phyloP scores from a whole-genome alignment of 2,329 filamentous ascomycete genomes.

The Scedosporium minutisporum region DNA sequence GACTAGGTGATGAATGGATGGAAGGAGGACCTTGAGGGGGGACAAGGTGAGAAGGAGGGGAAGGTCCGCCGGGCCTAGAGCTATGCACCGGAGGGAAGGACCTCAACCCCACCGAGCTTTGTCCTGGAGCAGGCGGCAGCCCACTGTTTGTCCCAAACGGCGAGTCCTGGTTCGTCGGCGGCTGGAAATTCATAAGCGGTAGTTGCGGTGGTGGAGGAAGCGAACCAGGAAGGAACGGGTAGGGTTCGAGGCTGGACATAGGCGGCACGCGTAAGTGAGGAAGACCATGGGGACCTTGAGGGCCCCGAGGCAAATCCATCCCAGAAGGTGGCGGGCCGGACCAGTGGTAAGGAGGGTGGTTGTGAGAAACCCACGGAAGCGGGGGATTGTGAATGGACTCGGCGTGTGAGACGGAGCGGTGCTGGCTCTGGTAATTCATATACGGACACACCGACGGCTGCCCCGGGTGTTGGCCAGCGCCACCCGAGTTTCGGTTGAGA shows the following conservation, averaged over 20 bases:
- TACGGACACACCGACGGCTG: slow-evolving; percentile 1
- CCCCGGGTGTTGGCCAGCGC: neutral
- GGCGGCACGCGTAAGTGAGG: slow-evolving; percentile 3
- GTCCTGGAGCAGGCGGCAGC: neutral
- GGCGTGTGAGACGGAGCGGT: neutral
- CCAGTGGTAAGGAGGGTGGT: neutral
- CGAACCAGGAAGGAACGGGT: neutral
- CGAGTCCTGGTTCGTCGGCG: neutral
- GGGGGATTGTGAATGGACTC: neutral
- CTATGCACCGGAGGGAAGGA: neutral
- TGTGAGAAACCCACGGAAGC: neutral
- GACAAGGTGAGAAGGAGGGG: neutral
- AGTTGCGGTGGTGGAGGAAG: neutral
- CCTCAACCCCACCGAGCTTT: neutral
- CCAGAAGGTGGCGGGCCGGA: neutral
- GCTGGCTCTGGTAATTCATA: neutral
- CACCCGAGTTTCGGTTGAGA: neutral
- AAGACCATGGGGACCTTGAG: neutral
- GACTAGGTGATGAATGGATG: neutral
- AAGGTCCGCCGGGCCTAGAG: neutral
- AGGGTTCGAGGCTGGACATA: neutral
- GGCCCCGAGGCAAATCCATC: neutral
- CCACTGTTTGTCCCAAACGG: neutral
- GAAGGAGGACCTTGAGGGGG: neutral
- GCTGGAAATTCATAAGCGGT: neutral